Percentiles rank a stretch among this genome's conserved stretches.
Conservation (phyloP, 108 stramenopile species). For the Pseudonitzschia delicatissima region DNA sequence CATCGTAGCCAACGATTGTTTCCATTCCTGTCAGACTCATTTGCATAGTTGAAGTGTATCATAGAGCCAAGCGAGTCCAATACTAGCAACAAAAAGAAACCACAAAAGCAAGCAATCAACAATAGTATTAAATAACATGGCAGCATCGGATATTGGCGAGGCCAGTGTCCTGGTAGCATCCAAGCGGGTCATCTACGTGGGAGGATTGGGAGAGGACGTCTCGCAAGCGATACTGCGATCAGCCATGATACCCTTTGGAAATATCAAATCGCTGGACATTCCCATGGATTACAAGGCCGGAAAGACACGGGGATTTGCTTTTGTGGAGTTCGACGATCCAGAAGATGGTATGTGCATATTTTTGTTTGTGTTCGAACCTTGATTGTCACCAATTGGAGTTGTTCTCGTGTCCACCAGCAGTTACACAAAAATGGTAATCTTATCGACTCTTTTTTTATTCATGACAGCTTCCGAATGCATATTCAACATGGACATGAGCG, state of each 20-base stretch:
- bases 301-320: slow-evolving; percentile 87
- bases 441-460: background rate
- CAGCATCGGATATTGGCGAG: no score
- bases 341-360: slow-evolving; percentile 33
- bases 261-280: slow-evolving; percentile 60
- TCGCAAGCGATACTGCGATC: slow-evolving; percentile 84
- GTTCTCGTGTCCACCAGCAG: no score
- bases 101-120: no score
- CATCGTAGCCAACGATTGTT: no score
- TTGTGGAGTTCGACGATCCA: slow-evolving; percentile 88
- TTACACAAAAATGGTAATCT: background rate
- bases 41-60: no score
- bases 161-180: slow-evolving; percentile 21
- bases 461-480: slow-evolving; percentile 64
- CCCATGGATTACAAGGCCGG: slow-evolving; percentile 81
- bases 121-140: no score
- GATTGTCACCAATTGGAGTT: background rate
- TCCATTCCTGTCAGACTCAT: no score
- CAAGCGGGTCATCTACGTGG: slow-evolving; percentile 36
- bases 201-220: slow-evolving; percentile 83
- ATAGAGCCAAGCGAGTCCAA: no score
- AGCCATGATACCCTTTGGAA: slow-evolving; percentile 94
- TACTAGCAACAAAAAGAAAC: no score
- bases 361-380: background rate
- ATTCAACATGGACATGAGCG: slow-evolving; percentile 94